These are phyloP conservation scores for Apiospora sp. DNA, from an alignment of 2,329 filamentous ascomycete genomes.

Conservation along the genomic window DNA sequence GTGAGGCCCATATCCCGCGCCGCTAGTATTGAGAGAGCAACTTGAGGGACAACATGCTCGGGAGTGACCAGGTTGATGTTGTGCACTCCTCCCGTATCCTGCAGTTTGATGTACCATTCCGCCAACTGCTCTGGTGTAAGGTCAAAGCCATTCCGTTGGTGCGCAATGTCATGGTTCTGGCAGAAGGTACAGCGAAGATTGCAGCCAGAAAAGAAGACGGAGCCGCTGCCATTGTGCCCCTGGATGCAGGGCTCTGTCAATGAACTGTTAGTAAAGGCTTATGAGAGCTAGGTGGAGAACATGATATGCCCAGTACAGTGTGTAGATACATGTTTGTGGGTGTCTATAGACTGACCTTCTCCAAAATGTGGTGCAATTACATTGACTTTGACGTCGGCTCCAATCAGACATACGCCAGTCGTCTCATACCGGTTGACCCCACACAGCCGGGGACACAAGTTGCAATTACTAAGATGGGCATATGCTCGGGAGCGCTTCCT, in stretches of 20 bases:
- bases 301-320: not conserved
- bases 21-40: slow-evolving; percentile 77
- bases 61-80: slow-evolving; percentile 91
- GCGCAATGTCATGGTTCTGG: slow-evolving; percentile 85
- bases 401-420: slow-evolving; percentile 81
- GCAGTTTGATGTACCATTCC: slow-evolving; percentile 84
- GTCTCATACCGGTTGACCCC: slow-evolving; percentile 83
- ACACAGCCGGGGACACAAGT: slow-evolving; percentile 80
- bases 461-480: slow-evolving; percentile 79
- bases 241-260: slow-evolving; percentile 79
- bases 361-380: slow-evolving; percentile 88
- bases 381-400: slow-evolving; percentile 79
- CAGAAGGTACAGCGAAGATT: slow-evolving; percentile 80
- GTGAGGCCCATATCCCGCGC: slow-evolving; percentile 74
- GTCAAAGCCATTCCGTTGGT: slow-evolving; percentile 82
- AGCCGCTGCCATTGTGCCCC: slow-evolving; percentile 80
- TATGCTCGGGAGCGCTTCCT: slow-evolving; percentile 79
- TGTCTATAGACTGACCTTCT: slow-evolving; percentile 61
- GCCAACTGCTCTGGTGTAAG: slow-evolving; percentile 80
- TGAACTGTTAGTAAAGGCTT: not conserved
- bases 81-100: slow-evolving; percentile 80
- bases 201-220: slow-evolving; percentile 82
- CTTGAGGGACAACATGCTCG: slow-evolving; percentile 86
- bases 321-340: not conserved
- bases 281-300: not conserved